phyloP scores from a whole-genome alignment of 2,329 filamentous ascomycete genomes.

The Ophiostoma sp. region DNA sequence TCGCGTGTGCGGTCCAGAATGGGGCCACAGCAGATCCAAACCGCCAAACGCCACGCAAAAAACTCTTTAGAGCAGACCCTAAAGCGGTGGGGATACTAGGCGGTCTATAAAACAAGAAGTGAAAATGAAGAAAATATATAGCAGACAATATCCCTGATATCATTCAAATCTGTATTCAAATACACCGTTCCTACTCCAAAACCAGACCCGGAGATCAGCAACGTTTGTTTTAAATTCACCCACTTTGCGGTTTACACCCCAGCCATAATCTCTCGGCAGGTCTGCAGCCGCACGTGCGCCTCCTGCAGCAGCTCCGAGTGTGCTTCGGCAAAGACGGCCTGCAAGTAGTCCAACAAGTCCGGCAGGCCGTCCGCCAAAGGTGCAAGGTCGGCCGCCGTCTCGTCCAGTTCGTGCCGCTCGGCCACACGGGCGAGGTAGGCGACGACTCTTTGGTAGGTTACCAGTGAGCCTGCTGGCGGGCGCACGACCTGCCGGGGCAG shows the following conservation, averaged over 20 bases:
- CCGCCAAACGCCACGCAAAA: background rate
- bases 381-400: slow-evolving; percentile 60
- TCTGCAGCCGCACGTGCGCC: slow-evolving; percentile 67
- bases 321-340: slow-evolving; percentile 46
- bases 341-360: slow-evolving; percentile 48
- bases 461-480: too few species aligned
- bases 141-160: too few species aligned
- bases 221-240: background rate
- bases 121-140: background rate
- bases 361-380: slow-evolving; percentile 55
- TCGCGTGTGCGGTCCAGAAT: background rate
- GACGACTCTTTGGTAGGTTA: slow-evolving; percentile 35
- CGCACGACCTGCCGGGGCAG: background rate
- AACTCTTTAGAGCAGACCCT: background rate
- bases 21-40: background rate
- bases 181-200: background rate
- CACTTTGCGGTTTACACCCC: background rate
- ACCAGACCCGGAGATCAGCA: background rate
- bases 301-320: slow-evolving; percentile 73
- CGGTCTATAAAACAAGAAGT: background rate
- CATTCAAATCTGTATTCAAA: too few species aligned
- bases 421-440: slow-evolving; percentile 63
- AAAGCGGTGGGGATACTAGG: background rate
- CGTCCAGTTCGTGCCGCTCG: slow-evolving; percentile 66
- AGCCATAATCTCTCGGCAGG: slow-evolving; percentile 60